A percentile compares a stretch with the other conserved stretches of the same genome.
Evolutionary conservation across 2,329 filamentous ascomycete species (phyloP).

Genomic region (Colletotrichum camelliae): DNA sequence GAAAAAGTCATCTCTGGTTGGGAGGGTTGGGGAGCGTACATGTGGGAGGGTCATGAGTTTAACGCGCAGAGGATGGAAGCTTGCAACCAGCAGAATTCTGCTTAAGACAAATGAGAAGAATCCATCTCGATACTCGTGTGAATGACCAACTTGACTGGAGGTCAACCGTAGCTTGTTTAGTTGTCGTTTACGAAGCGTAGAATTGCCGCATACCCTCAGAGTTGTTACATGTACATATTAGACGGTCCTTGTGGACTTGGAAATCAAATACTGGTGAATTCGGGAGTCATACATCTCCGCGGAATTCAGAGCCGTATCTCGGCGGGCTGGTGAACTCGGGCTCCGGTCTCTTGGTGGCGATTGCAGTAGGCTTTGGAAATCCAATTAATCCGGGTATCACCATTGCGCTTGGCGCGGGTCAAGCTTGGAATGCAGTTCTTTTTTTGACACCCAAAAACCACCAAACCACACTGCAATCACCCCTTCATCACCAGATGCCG

Average conservation of each 20-base stretch:
- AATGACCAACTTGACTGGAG: neutral
- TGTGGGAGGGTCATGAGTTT: neutral
- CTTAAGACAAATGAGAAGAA: neutral
- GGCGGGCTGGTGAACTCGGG: neutral
- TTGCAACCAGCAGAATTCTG: neutral
- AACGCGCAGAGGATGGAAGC: neutral
- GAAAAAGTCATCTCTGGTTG: neutral
- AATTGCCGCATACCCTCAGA: neutral
- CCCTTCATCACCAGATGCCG: neutral
- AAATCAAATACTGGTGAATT: neutral
- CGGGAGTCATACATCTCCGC: neutral
- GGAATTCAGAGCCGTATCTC: neutral
- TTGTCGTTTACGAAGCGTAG: neutral
- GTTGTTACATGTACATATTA: neutral
- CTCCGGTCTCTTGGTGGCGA: neutral
- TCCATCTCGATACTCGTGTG: neutral
- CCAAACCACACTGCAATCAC: neutral
- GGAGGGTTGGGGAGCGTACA: conserved; percentile 2
- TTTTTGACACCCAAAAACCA: neutral
- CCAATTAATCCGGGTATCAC: neutral
- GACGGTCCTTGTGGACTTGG: neutral
- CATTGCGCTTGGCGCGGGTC: neutral
- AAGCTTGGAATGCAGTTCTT: neutral
- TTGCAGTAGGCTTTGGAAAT: neutral
- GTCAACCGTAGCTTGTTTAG: neutral